A percentile compares a stretch with the other conserved stretches of the same genome.
Conservation (phyloP, 1,139 yeast species). For the Yamadazyma atmosphaerica region DNA sequence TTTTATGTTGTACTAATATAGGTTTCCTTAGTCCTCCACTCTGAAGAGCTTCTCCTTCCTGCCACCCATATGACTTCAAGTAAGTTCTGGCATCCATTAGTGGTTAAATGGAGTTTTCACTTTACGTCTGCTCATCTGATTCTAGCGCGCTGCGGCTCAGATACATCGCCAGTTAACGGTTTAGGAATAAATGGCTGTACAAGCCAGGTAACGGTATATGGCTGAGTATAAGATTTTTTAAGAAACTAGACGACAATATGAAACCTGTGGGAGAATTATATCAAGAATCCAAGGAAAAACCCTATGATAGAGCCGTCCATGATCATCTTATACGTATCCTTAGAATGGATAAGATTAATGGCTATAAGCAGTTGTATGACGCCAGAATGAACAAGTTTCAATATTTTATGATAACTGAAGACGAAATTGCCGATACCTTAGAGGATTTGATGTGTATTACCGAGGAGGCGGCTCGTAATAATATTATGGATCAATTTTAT, state of each 20-base stretch:
- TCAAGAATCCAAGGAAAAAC: slow-evolving; percentile 12
- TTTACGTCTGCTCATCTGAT: background rate
- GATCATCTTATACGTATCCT: slow-evolving; percentile 21
- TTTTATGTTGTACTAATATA: slow-evolving; percentile 83
- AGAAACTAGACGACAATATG: too few species aligned
- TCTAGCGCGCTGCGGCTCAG: too few species aligned
- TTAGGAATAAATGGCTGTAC: too few species aligned
- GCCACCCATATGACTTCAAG: slow-evolving; percentile 83
- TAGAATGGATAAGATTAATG: slow-evolving; percentile 9
- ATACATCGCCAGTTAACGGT: background rate
- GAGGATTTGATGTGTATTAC: slow-evolving; percentile 22
- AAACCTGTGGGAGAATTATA: slow-evolving; percentile 5
- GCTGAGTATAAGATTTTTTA: too few species aligned
- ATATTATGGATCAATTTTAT: slow-evolving; percentile 20
- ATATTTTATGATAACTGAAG: slow-evolving; percentile 20
- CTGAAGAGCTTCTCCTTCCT: slow-evolving; percentile 81
- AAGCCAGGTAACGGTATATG: too few species aligned
- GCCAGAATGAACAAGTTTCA: slow-evolving; percentile 22
- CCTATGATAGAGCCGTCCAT: slow-evolving; percentile 18
- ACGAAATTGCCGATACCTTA: slow-evolving; percentile 29
- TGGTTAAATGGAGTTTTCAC: background rate
- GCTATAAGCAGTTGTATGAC: slow-evolving; percentile 13
- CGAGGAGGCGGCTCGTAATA: slow-evolving; percentile 13
- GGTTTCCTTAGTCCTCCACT: slow-evolving; percentile 84
- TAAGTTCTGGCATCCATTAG: slow-evolving; percentile 76